Conservation (phyloP, 306 rosid species). For the Fragaria iinumae region DNA sequence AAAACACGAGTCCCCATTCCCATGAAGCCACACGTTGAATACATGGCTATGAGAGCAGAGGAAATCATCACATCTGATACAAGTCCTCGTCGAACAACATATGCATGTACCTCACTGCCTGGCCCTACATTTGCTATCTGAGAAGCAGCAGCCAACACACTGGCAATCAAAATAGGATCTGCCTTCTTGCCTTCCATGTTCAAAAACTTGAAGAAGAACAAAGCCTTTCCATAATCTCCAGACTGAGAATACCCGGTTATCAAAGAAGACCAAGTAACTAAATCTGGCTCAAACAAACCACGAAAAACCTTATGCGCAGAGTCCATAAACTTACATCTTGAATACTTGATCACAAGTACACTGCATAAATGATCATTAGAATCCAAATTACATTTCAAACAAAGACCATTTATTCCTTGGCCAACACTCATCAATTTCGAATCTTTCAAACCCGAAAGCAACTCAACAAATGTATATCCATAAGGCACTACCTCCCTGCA, state of each 20-base stretch:
- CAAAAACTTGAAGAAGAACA: constrained; percentile 55
- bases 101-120: constrained; percentile 70
- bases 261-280: constrained; percentile 84
- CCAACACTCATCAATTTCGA: constrained; percentile 53
- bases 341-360: constrained; percentile 78
- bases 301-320: constrained; percentile 61
- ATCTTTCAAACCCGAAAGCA: constrained; percentile 52
- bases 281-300: constrained; percentile 62
- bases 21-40: constrained; percentile 74
- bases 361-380: constrained; percentile 61
- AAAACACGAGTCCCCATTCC: constrained; percentile 56
- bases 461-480: constrained; percentile 70
- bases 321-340: constrained; percentile 63
- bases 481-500: constrained; percentile 51
- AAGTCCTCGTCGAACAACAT: constrained; percentile 64
- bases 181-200: constrained; percentile 49
- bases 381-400: constrained; percentile 54
- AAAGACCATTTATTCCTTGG: constrained; percentile 62
- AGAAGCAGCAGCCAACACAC: constrained; percentile 68
- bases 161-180: constrained; percentile 68
- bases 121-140: constrained; percentile 50
- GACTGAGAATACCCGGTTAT: constrained; percentile 69
- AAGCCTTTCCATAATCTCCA: constrained; percentile 52
- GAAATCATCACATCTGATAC: constrained; percentile 69
- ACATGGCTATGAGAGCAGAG: constrained; percentile 78